These are phyloP conservation scores for Amanita thiersii DNA, from an alignment of 768 basidiomycete species.

Conservation along the genomic window DNA sequence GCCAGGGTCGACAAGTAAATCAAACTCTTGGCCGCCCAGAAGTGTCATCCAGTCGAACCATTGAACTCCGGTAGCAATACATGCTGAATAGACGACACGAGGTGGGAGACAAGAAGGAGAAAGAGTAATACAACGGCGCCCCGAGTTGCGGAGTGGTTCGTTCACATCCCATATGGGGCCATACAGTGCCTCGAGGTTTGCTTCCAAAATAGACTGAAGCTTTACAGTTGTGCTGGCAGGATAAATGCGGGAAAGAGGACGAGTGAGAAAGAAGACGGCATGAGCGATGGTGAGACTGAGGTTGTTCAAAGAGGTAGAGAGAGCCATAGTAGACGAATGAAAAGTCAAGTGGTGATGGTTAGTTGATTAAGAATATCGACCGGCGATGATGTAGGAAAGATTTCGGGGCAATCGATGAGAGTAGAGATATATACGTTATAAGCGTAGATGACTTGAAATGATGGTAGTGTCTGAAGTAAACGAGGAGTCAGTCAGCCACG, in stretches of 20 bases:
- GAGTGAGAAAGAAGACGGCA: constrained; percentile 66
- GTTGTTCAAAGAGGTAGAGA: constrained; percentile 27
- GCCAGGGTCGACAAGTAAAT: constrained; percentile 77
- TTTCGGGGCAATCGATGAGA: constrained; percentile 3
- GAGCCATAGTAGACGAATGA: constrained; percentile 26
- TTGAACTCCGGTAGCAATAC: constrained; percentile 59
- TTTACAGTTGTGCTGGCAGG: constrained; percentile 56
- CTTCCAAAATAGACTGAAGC: constrained; percentile 65
- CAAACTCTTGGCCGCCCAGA: constrained; percentile 65
- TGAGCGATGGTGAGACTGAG: constrained; percentile 67
- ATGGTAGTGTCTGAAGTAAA: constrained; percentile 7
- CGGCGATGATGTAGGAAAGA: constrained; percentile 39
- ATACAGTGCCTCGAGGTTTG: constrained; percentile 64
- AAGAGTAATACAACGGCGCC: constrained; percentile 67
- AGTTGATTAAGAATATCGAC: constrained; percentile 35
- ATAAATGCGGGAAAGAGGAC: constrained; percentile 49
- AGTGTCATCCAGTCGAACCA: constrained; percentile 77
- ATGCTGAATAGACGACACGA: constrained; percentile 62
- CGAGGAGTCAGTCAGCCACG: constrained; percentile 9
- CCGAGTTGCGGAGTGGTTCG: constrained; percentile 61
- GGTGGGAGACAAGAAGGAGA: constrained; percentile 66
- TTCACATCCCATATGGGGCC: constrained; percentile 57
- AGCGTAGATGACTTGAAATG: constrained; percentile 6
- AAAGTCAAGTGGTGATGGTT: constrained; percentile 12
- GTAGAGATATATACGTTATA: constrained; percentile 10